Base-by-base conservation (phyloP, 2,329 filamentous ascomycete species). In the Colletotrichum liriopes region DNA sequence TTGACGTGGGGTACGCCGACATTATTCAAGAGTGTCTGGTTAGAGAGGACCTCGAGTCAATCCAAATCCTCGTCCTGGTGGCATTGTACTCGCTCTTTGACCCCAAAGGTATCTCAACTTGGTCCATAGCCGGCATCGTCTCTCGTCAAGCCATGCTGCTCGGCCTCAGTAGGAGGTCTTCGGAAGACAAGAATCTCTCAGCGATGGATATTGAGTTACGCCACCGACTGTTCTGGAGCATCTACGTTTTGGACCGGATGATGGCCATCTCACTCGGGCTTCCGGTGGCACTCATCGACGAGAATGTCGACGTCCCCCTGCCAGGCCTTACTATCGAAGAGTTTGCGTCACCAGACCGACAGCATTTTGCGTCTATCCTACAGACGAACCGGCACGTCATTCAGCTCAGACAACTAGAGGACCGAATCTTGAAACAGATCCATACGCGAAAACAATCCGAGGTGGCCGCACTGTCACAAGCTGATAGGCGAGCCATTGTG, bases 321-420 rank as follows among this genome's bases (percentile, higher is more conserved):
- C 84, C 84, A 1, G 80, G 84, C 2, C 78, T 86, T 8, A 85
- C 84, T 0, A 77, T 86, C n/a, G 82, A 85, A 39, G 84, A 86
- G 75, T 86, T 85, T 72, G 82, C 82, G 3, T 82, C 82, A 8
- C 65, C 80, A 2, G 82, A 84, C 20, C 77, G 82, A 11, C 75
- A 79, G 20, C 76, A 81, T 1, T 82, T 81, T 66, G 81, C 83
- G n/a, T 79, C 80, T 7, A 82, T 82, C 23, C 76, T 86, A 23
- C 84, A 86, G 74, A 83, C 83, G 4, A 84, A 80, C 49, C 82
- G 84, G 0, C 84, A 86, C 68, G 80, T 86, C 23, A 84, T 86
- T 49, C 79, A 84, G 64, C 78, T 86, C 20, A 81, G 84, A 0
- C 83, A 84, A 74, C 76, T 86, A 0, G 84, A 86, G 73, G 81